Base-by-base conservation (phyloP, 352 stramenopile species). In the Peronosclerospora sorghi region DNA sequence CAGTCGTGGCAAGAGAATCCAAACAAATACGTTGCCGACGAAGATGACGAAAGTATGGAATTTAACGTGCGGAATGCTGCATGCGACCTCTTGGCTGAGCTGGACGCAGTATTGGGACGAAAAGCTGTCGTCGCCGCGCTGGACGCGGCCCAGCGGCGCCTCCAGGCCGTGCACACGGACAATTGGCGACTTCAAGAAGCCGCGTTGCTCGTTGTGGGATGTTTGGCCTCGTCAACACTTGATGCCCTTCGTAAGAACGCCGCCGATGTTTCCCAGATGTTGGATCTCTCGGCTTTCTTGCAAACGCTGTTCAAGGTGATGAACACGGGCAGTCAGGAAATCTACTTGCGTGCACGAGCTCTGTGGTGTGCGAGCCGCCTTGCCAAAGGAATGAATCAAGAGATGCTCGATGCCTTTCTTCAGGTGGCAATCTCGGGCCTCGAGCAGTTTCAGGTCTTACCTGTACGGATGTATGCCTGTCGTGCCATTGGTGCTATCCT, bases 11-110 rank as follows among this genome's bases (percentile, higher is more conserved):
- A 74, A 23, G 79, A 87, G 10, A 72, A 88, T 37, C 72, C 79
- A 23, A 88, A 91, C 57, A 79, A 86, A 54, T 91, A 88, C 51
- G 67, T 91, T 12, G 75, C 75, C 0, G 79, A 91, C 35, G 79
- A 91, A 57, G 79, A 91, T 45, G 79, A 91, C 49, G 73, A 88
- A 41, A 86, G 73, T 26, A 48, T 86, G n/a, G 51, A 72, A 34
- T 86, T 85, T 53, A 88, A 74, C 46, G 66, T 88, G 12, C 79
- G 79, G 21, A 87, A 83, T 34, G 72, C 73, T 35, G 75, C 66
- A 18, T 73, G 59, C 0, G 75, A 88, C 30, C 45, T 91, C 13
- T 47, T 91, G 0, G 53, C 51, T 0, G 75, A 88, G 54, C 35
- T 88, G 4, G 75, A 91, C 32, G 54, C 57, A 17, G 68, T 82